These are phyloP conservation scores for Malassezia globosa DNA, from an alignment of 1,284 basidiomycete genomes.

Conservation along the genomic window DNA sequence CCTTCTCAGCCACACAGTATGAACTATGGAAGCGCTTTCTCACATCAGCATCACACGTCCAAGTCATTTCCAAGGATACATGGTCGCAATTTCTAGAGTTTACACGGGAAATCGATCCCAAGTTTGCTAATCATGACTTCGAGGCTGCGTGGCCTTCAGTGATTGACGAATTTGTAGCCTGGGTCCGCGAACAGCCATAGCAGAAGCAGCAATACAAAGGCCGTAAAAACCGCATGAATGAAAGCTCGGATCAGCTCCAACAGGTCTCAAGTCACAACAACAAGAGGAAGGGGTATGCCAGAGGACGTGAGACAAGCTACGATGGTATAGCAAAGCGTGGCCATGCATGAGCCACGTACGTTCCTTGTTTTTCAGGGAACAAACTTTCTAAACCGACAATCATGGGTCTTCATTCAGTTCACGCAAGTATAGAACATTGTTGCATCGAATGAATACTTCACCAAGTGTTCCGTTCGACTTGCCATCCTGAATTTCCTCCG, in stretches of 20 bases:
- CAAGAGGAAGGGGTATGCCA: neutral
- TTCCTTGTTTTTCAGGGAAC: no score
- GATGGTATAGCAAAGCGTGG: no score
- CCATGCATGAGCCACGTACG: no score
- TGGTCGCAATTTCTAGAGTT: conserved; percentile 75
- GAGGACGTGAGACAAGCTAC: neutral
- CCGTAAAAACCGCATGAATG: neutral
- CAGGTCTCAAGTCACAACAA: no score
- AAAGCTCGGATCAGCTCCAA: neutral
- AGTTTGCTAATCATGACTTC: conserved; percentile 69
- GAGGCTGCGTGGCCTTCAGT: conserved; percentile 80
- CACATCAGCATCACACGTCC: conserved; percentile 56
- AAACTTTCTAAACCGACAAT: no score
- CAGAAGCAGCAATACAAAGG: neutral
- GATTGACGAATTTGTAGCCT: conserved; percentile 68
- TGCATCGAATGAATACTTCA: conserved; percentile 86
- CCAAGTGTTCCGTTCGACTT: conserved; percentile 89
- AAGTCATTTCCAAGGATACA: conserved; percentile 84
- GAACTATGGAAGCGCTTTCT: conserved; percentile 77
- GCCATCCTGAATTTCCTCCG: conserved; percentile 94
- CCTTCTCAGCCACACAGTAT: conserved; percentile 53
- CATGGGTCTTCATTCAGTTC: conserved; percentile 33
- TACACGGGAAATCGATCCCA: conserved; percentile 65
- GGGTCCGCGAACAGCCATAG: conserved; percentile 25
- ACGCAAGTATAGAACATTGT: conserved; percentile 43